Evolutionary conservation across 176 grass and related monocot genomes (phyloP).

Genomic region (Luzula sylvatica): DNA sequence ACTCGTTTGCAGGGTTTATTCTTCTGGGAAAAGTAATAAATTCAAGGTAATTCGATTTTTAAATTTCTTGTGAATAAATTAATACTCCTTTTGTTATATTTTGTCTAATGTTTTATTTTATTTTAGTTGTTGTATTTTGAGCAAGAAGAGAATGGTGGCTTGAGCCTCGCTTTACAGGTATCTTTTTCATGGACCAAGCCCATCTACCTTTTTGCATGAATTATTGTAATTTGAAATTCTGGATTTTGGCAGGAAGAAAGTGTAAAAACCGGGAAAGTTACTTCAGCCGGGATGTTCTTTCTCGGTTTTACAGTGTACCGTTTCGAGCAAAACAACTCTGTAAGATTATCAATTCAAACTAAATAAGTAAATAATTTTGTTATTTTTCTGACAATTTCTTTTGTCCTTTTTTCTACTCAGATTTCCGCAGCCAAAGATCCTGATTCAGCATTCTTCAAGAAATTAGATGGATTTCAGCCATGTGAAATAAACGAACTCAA

Average conservation of each 20-base stretch:
- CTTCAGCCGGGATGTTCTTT: constrained; percentile 82
- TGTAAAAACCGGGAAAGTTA: constrained; percentile 64
- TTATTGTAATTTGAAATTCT: constrained; percentile 18
- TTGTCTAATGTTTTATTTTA: not conserved
- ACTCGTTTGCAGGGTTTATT: constrained; percentile 77
- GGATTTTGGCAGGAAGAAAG: constrained; percentile 57
- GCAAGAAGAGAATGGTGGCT: constrained; percentile 84
- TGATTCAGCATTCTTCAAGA: constrained; percentile 93
- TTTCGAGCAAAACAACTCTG: constrained; percentile 65
- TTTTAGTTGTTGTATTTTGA: constrained; percentile 96
- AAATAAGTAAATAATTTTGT: too few species aligned
- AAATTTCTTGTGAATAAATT: not conserved
- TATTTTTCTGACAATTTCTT: too few species aligned
- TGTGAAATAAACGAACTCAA: constrained; percentile 98
- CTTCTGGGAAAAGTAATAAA: constrained; percentile 89
- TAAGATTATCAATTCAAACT: constrained; percentile 25
- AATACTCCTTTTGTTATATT: not conserved
- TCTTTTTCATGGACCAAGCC: not conserved
- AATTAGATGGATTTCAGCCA: constrained; percentile 90
- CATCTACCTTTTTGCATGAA: constrained; percentile 14
- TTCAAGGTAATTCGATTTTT: constrained; percentile 57
- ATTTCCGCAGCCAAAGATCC: constrained; percentile 61
- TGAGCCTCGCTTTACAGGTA: constrained; percentile 94
- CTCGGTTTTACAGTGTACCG: constrained; percentile 88
- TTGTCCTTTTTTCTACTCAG: constrained; percentile 33